Conservation (phyloP, 1,284 basidiomycete genomes). For the Apiotrichum akiyoshidainum region DNA sequence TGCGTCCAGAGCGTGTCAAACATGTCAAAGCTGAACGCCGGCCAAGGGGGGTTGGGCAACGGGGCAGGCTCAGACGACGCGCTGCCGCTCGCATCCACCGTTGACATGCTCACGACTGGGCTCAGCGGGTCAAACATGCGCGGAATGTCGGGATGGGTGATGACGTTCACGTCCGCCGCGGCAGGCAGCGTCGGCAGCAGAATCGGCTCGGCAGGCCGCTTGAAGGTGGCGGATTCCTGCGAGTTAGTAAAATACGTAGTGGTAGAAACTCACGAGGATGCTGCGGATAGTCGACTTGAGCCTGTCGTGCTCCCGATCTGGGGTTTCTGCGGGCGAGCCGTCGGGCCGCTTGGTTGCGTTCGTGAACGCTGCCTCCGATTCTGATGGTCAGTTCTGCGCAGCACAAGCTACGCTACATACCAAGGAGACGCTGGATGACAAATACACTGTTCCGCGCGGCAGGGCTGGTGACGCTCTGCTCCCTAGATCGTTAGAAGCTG, state of each 20-base stretch:
- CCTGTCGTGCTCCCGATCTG: not conserved
- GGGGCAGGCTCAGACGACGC: not conserved
- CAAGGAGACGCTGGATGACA: conserved; percentile 20
- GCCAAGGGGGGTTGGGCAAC: conserved; percentile 2
- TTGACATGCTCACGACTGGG: not conserved
- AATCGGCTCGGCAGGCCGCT: not conserved
- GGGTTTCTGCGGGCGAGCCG: not conserved
- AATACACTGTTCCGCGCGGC: conserved; percentile 21
- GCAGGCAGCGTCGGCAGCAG: too few species aligned
- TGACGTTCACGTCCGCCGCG: not conserved
- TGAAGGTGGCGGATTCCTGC: conserved; percentile 6
- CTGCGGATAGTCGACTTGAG: conserved; percentile 11
- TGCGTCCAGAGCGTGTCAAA: conserved; percentile 15
- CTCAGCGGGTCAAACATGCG: conserved; percentile 2
- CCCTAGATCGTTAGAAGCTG: not conserved
- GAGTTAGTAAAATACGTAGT: not conserved
- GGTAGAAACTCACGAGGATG: conserved; percentile 9
- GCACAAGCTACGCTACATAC: not conserved
- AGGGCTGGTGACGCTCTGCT: conserved; percentile 4
- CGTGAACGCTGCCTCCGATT: conserved; percentile 9
- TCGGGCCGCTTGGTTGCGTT: not conserved
- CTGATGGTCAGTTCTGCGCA: not conserved
- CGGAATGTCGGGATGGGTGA: not conserved
- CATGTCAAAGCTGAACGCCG: conserved; percentile 7
- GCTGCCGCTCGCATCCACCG: not conserved